Evolutionary conservation across 257 asterid genomes (phyloP), one percentile per base, ranked within the genome.

Genomic region (Solanum etuberosum): DNA sequence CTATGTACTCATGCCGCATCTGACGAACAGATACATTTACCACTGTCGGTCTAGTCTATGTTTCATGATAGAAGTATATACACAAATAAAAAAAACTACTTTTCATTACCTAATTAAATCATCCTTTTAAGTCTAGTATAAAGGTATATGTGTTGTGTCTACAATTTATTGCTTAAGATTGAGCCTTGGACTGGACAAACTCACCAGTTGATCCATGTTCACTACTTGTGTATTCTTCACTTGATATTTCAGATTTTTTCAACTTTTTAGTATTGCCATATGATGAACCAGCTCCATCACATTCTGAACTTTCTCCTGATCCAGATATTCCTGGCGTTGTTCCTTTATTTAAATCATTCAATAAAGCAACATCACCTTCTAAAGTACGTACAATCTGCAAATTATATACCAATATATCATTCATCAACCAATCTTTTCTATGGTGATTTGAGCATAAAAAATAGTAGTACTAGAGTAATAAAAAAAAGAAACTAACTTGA

Each of bases 291-390:
- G 72, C 40, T 43, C 59, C 73, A 7, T 86, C 85, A 35, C 83
- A 73, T 54, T 86, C 85, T 54, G 88, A 86, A 86, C 74, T 86
- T 81, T 81, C 85, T 3, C 85, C 68, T 81, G 68, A 81, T 31
- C 43, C 85, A 31, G 20, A 7, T 29, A 48, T 9, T 25, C 68
- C 68, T 4, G 92, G 89, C 91, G 89, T 92, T 80, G 91, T 90
- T 4, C 90, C 98, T 13, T 93, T 94, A 1, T 91, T 92, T 86
- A 93, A 67, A 92, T 94, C 97, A 3, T 94, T 98, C 73, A 96
- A 82, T 13, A 97, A 91, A 13, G 96, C 90, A 81, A 81, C 29
- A 71, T 91, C 95, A 32, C 99, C 98, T 43, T 96, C 97, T 59
- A 96, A 48, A 7, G 96, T 92, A 3, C 95, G 95, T 3, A 90